Evolutionary conservation across 2,329 filamentous ascomycete species (phyloP), one percentile per base, ranked within the genome.

Genomic region (Epichloe gansuensis): DNA sequence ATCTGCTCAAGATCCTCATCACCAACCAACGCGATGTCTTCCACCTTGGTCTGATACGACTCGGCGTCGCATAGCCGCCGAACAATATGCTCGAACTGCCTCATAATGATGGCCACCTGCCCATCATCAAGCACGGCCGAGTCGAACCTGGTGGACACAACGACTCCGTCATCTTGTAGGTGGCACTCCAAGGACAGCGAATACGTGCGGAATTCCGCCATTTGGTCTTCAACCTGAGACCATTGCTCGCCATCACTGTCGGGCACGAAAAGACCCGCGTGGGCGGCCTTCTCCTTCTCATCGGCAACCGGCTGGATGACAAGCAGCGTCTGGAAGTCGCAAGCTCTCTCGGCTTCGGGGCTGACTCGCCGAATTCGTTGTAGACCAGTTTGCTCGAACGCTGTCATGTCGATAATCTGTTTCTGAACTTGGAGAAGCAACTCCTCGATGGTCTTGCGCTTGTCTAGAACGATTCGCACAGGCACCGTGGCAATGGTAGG

Each of bases 401-500:
- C 45, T 13, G 58, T 59, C 57, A 60, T 62, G 46, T 63, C 58
- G 35, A 55, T 43, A 4, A 58, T 46, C 48, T 57, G 58, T 11
- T 53, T 49, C 55, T 67, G 63, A 6, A 66, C 48, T 11, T 46
- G 37, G 21, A 50, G 23, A n/a, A 60, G 49, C 5, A 60, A 42
- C n/a, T 51, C 49, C n/a, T 48, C 46, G 5, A 59, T 46, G 9
- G 47, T 59, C 12, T 34, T 46, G n/a, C 54, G 44, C 51, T 51
- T 51, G 23, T 56, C 53, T 9, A 58, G 35, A 11, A 15, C 15
- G 5, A 59, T 55, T 5, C 59, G 45, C 5, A 59, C 13, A 1
- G 64, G 57, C 0, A 67, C 57, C 0, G 62, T 65, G 15, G 61
- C 57, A 15, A 67, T 60, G 0, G 61, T 59, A 5, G 64, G 65